Base-by-base conservation (phyloP, 768 basidiomycete species). In the Rhodotorula kratochvilovae region DNA sequence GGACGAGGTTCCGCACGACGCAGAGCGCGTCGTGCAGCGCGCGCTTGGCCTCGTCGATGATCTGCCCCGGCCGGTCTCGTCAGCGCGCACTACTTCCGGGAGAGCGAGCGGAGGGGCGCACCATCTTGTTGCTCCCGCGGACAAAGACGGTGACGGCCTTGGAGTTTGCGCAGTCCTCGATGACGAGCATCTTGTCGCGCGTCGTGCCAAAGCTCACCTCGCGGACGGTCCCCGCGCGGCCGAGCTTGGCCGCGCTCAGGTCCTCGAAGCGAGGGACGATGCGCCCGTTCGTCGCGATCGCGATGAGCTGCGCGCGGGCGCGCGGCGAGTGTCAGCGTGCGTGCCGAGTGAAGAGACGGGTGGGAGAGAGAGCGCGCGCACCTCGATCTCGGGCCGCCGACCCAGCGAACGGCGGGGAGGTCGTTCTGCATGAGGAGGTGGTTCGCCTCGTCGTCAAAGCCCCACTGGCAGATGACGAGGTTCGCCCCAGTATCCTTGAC, bases 181-280 rank as follows among this genome's bases (percentile, higher is more conserved):
- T 95, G 73, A 98, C 90, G 66, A 99, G 87, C 96, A 99, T 99
- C 84, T 97, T 97, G 82, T 99, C 96, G 71, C 92, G 86, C 25
- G 96, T 99, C 16, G 96, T 99, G 60, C 96, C 96, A 81, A 99
- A 99, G 13, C 91, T 87, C 66, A 99, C 80, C 82, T 99, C 95
- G 45, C 94, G 87, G 13, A 99, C 95, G 64, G 95, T 82, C 21
- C 96, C 96, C 0, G 96, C 96, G 70, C 86, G 87, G 23, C 96
- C 96, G 23, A 99, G 86, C 81, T 99, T 99, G 75, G 88, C 89
- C 25, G 88, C 80, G 0, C 91, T 87, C 48, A 99, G 86, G 81
- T 99, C 96, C 79, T 99, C 96, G 78, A 99, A 99, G 35, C 96
- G 87, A 51, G 96, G 96, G 3, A 99, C 96, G 78, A 99, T 99